A percentile compares a stretch with the other conserved stretches of the same genome.
Evolutionary conservation across 1,284 basidiomycete species (phyloP).

Genomic region (Moniliophthora roreri): DNA sequence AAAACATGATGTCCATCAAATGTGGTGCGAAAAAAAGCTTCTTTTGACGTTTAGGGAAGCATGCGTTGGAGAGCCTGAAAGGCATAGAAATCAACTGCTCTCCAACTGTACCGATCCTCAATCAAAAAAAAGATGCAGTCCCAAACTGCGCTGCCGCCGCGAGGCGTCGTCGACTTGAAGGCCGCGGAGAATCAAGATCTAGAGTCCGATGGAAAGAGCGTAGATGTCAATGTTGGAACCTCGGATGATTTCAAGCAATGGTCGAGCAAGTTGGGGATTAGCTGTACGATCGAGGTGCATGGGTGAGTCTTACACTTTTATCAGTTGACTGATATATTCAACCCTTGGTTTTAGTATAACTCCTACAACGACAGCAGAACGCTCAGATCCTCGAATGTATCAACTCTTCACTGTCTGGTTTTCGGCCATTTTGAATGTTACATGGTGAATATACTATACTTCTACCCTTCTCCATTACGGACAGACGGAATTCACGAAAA

Average conservation of each 20-base stretch:
- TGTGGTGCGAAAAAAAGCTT: no score
- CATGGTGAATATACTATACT: conserved; percentile 52
- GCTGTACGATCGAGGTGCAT: conserved; percentile 13
- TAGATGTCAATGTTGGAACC: neutral
- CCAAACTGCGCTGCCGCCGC: no score
- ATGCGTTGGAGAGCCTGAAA: no score
- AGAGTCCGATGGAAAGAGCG: neutral
- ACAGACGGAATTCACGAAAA: neutral
- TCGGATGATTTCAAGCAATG: neutral
- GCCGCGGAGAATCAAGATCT: neutral
- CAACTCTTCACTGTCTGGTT: conserved; percentile 72
- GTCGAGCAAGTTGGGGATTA: conserved; percentile 1
- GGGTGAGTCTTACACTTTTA: conserved; percentile 7
- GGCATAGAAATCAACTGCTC: no score
- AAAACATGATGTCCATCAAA: no score
- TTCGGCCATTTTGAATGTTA: conserved; percentile 60
- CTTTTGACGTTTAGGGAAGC: no score
- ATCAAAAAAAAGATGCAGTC: no score
- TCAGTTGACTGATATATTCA: neutral
- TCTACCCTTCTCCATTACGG: conserved; percentile 37
- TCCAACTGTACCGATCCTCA: no score
- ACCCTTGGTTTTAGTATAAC: conserved; percentile 39
- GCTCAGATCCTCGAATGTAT: conserved; percentile 53
- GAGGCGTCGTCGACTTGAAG: no score
- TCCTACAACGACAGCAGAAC: conserved; percentile 44